Evolutionary conservation across 1,284 basidiomycete species (phyloP).

Genomic region (Tylopilus sp.): DNA sequence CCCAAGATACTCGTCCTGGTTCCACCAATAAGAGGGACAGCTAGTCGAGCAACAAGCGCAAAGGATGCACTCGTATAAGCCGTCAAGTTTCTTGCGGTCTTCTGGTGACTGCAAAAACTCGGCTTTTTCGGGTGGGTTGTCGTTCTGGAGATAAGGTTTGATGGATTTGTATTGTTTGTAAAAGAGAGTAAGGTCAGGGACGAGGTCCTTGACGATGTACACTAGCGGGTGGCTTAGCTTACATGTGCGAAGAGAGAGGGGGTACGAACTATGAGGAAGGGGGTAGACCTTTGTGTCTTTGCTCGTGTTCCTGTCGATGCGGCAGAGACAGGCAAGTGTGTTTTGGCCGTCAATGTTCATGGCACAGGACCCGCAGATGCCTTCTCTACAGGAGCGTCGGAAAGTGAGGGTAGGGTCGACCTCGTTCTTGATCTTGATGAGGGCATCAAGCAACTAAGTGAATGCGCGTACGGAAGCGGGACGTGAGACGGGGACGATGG

Average conservation of each 20-base stretch:
- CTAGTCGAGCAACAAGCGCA: constrained; percentile 96
- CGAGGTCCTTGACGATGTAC: constrained; percentile 99
- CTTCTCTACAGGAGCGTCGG: constrained; percentile 94
- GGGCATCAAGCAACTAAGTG: constrained; percentile 79
- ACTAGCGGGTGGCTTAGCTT: constrained; percentile 46
- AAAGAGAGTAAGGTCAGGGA: constrained; percentile 86
- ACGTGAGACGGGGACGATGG: not conserved
- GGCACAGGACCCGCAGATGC: constrained; percentile 97
- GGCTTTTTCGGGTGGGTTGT: constrained; percentile 80
- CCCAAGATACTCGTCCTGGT: constrained; percentile 97
- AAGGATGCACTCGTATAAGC: constrained; percentile 94
- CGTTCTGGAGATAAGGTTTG: constrained; percentile 91
- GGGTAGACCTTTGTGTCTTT: constrained; percentile 94
- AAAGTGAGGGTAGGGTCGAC: constrained; percentile 95
- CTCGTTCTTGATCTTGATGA: constrained; percentile 99
- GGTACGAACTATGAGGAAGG: constrained; percentile 87
- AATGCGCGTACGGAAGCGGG: not conserved
- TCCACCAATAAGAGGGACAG: constrained; percentile 99
- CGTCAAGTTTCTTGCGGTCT: constrained; percentile 94
- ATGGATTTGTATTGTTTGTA: constrained; percentile 99
- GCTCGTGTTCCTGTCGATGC: constrained; percentile 76
- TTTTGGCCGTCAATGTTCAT: constrained; percentile 99
- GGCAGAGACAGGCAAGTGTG: constrained; percentile 95
- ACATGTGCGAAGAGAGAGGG: not conserved
- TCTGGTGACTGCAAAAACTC: constrained; percentile 90